These are phyloP conservation scores for Kentomonas sorsogonicus DNA, from an alignment of 208 protist species.

Conservation along the genomic window DNA sequence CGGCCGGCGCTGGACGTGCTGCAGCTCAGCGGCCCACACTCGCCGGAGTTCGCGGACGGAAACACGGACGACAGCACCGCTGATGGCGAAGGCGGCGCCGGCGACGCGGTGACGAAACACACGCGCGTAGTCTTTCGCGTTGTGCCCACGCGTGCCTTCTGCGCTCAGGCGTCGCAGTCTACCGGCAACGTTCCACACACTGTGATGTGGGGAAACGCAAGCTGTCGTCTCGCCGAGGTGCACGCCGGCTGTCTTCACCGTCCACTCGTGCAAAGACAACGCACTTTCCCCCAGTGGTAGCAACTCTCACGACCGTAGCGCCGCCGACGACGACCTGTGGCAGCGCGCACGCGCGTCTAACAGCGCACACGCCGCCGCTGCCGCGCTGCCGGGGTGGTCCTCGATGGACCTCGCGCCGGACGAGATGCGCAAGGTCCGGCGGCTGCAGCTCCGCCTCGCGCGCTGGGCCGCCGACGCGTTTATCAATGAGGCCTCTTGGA, in stretches of 20 bases:
- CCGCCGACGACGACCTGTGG: conserved; percentile 25
- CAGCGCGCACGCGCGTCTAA: conserved; percentile 20
- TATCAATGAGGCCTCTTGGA: conserved; percentile 72
- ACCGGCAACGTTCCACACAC: too few species aligned
- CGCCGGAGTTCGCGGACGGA: conserved; percentile 14
- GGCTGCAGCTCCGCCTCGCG: conserved; percentile 33
- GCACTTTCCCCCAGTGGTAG: background rate
- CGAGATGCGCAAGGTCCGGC: conserved; percentile 5
- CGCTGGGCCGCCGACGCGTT: conserved; percentile 63
- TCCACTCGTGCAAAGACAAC: too few species aligned
- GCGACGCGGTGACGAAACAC: conserved; percentile 6
- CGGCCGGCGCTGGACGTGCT: conserved; percentile 64
- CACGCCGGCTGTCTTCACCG: too few species aligned
- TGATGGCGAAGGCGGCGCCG: background rate
- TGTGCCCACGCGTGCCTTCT: too few species aligned
- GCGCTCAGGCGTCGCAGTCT: too few species aligned
- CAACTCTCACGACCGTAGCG: conserved; percentile 20
- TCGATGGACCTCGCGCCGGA: background rate
- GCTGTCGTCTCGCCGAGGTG: too few species aligned
- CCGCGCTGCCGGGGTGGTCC: background rate
- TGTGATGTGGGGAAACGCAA: too few species aligned
- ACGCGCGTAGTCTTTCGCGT: conserved; percentile 1
- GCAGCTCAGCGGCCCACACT: conserved; percentile 33
- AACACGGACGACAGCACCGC: too few species aligned
- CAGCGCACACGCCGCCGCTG: background rate